These are phyloP conservation scores for Prunus dulcis DNA, from an alignment of 306 rosid species.

Conservation along the genomic window DNA sequence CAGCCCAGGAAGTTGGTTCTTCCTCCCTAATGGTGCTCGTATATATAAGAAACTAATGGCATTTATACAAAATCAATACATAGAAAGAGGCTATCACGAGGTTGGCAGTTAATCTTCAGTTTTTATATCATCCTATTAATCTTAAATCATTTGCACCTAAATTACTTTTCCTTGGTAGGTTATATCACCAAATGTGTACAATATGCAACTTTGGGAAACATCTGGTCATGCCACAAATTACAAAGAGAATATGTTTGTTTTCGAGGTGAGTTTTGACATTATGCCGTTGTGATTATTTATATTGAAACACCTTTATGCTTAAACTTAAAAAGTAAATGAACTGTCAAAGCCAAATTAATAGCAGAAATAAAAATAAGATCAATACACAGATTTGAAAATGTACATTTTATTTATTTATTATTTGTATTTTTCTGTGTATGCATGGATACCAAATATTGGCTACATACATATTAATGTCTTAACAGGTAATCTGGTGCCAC, in stretches of 20 bases:
- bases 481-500: not conserved
- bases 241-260: conserved; percentile 86
- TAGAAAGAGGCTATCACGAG: conserved; percentile 90
- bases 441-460: not conserved
- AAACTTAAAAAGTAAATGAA: not conserved
- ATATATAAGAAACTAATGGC: conserved; percentile 77
- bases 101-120: conserved; percentile 34
- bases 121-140: conserved; percentile 10
- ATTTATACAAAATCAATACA: conserved; percentile 71
- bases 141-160: conserved; percentile 11
- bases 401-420: not conserved
- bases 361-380: not conserved
- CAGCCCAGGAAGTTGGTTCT: conserved; percentile 99
- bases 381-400: not conserved
- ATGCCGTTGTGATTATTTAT: not conserved
- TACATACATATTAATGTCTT: not conserved
- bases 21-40: conserved; percentile 83
- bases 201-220: conserved; percentile 93
- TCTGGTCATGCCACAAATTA: conserved; percentile 97
- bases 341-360: not conserved
- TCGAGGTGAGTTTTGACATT: conserved; percentile 58
- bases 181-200: conserved; percentile 84
- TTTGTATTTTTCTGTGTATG: not conserved
- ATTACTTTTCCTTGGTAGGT: conserved; percentile 54
- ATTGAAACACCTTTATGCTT: not conserved